Base-by-base conservation (phyloP, 352 stramenopile species). In the Phytophthora chlamydospora region DNA sequence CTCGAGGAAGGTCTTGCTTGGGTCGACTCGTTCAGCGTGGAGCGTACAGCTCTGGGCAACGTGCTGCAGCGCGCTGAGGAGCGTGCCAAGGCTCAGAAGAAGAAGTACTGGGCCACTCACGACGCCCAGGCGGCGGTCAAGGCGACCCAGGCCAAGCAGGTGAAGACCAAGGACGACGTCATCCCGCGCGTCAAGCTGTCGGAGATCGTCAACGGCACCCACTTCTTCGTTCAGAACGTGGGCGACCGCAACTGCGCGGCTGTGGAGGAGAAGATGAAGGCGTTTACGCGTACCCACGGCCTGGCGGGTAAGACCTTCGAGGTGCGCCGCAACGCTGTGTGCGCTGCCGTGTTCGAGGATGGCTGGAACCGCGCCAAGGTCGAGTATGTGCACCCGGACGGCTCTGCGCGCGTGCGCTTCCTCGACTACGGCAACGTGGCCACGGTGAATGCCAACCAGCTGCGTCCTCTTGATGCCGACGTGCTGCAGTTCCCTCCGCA, bases 331-430 rank as follows among this genome's bases (percentile, higher is more conserved):
- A 96, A 97, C 40, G 90, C 87, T 27, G 75, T 97, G 34, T 95
- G 96, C 50, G 95, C 95, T 44, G 95, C 94, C n/a, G 78, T 99
- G 3, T 99, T 98, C 63, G 91, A 98, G 60, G 97, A 99, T 66
- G 95, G 94, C 45, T 99, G 96, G 96, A 99, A 98, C 81, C 91
- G 97, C 54, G 96, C 87, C 12, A 96, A 96, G 52, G 77, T 99
- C 36, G 86, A 95, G 60, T 82, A 82, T 46, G 71, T 93, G 38
- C 61, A 89, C 54, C 49, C 73, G 2, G 78, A 93, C 36, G 81
- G 78, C 34, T 81, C 73, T 6, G 80, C 72, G 1, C 86, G 84
- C 42, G 86, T 99, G 47, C 83, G 95, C 12, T 98, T 98, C 71
- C 83, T 99, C 32, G 97, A 99, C 87, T 98, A 98, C 62, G 97